Evolutionary conservation across 306 rosid species (phyloP), one percentile per base, ranked within the genome.

Genomic region (Lathyrus oleraceus): DNA sequence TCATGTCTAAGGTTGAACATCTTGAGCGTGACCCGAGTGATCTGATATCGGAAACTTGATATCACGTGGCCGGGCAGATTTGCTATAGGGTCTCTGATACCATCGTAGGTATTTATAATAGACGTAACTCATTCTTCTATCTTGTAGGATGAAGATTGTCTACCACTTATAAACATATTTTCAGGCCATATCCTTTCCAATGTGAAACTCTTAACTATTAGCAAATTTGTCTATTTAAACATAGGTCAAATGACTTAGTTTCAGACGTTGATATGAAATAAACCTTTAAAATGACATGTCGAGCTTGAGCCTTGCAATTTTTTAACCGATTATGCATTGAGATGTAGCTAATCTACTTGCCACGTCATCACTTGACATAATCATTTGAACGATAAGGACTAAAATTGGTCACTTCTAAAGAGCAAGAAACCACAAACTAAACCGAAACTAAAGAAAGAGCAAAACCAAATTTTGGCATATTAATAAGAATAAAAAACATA

Each of bases 371-470:
- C 51, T 52, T 3, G 25, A 52, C 19, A 36, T 6, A 28, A 58
- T 57, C 56, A 70, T n/a, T 51, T 17, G 56, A 49, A 8, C 20
- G 1, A 25, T 59, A 68, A 68, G 56, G 66, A 59, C 40, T 32
- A 47, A 28, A 70, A 21, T 42, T 43, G 17, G 30, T 19, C 19
- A 48, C 52, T 17, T 44, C 6, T 44, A 45, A 60, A 32, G 11
- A 38, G 20, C 27, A 60, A 35, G 70, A 56, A 43, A 48, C n/a
- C 10, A 16, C 28, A 61, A 61, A 10, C 16, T 61, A 61, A 19
- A 61, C 49, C 16, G 16, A 61, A 39, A 38, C 10, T 62, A 19
- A 19, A 17, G 67, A 62, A 1, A 23, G 68, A 62, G 28, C 54
- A 73, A 63, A 62, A 39, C 38, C 25, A 30, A 61, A 61, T 36